Evolutionary conservation across 768 basidiomycete genomes (phyloP).

Genomic region (Tylopilus vinaceipallidus): DNA sequence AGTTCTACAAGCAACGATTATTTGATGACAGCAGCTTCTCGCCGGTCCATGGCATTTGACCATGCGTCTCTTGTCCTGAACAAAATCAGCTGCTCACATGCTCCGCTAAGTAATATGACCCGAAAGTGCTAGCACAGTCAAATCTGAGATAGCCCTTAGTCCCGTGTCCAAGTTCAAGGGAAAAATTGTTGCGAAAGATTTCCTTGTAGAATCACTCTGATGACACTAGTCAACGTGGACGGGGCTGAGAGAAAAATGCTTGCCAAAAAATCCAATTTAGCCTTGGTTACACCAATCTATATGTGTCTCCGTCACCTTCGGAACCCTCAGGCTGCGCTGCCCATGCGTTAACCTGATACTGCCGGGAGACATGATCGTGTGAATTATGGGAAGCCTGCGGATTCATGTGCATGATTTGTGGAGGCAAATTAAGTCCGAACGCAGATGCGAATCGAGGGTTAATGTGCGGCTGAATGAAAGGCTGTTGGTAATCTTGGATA

Average conservation of each 20-base stretch:
- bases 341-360: slow-evolving; percentile 42
- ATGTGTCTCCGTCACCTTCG: slow-evolving; percentile 24
- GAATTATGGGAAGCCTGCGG: slow-evolving; percentile 19
- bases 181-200: background rate
- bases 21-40: background rate
- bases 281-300: slow-evolving; percentile 27
- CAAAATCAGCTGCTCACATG: background rate
- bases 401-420: slow-evolving; percentile 26
- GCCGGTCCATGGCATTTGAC: background rate
- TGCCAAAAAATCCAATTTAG: slow-evolving; percentile 19
- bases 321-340: slow-evolving; percentile 30
- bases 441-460: slow-evolving; percentile 75
- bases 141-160: background rate
- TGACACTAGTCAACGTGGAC: slow-evolving; percentile 1
- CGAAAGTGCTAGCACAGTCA: background rate
- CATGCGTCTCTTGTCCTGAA: background rate
- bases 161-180: background rate
- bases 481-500: slow-evolving; percentile 19
- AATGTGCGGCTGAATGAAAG: slow-evolving; percentile 74
- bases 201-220: background rate
- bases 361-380: slow-evolving; percentile 10
- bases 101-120: background rate
- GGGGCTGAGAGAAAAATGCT: slow-evolving; percentile 1
- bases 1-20: background rate
- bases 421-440: slow-evolving; percentile 49